Base-by-base conservation (phyloP, 2,329 filamentous ascomycete genomes). In the Conoideocrella luteorostrata region DNA sequence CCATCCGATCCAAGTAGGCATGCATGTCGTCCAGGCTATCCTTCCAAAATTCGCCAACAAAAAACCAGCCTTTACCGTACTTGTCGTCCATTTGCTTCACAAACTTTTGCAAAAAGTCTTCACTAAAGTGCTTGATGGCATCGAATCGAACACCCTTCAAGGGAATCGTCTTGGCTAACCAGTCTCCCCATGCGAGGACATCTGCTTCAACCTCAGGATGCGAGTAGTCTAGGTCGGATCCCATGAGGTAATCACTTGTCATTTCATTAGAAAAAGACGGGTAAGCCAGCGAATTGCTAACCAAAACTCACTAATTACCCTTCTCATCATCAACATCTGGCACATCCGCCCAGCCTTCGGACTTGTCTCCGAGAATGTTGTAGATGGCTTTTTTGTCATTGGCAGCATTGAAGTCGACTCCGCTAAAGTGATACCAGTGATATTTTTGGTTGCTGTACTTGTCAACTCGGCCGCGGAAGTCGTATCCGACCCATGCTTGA, bases 101-200 rank as follows among this genome's bases (percentile, higher is more conserved):
- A 62, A 85, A 85, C n/a, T 78, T 71, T 33, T 70, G 72, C 24
- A 82, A 72, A 55, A 88, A 88, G n/a, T 71, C 68, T 46, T 76
- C 74, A 22, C 77, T 82, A 61, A 82, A 86, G 62, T 88, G 84
- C 62, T 86, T 84, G 23, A 82, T 78, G 11, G 84, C 84, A 58
- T 88, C 84, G 40, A 88, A 73, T 15, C 84, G 72, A 59, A 88
- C 81, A 1, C 83, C 84, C 48, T 74, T 70, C 10, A 88, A 64
- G 0, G 75, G 74, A 0, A 86, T 57, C 47, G 81, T 68, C 5
- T 74, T 65, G 1, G 75, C 72, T 45, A 88, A 69, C 84, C 84
- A 88, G 4, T 73, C 65, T 2, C 78, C 80, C 84, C 84, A 88
- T 40, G 72, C 69, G 43, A 82, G 67, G 4, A 86, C 72, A 50